Conservation (phyloP, 768 basidiomycete species). For the Postia placenta region DNA sequence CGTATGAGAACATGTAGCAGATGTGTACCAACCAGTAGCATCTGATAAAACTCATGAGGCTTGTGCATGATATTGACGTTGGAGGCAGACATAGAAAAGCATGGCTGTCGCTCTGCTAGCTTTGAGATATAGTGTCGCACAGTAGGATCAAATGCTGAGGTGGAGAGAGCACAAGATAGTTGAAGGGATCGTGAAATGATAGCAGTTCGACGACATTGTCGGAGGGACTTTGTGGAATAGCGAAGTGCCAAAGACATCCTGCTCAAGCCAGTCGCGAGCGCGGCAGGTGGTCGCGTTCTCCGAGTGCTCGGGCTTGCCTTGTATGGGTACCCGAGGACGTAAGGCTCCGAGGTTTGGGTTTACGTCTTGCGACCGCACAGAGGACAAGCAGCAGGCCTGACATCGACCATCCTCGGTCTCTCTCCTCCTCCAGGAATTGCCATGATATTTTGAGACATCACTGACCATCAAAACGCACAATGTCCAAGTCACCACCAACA, state of each 20-base stretch:
- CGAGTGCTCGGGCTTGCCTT: background rate
- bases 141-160: conserved; percentile 15
- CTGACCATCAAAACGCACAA: background rate
- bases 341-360: background rate
- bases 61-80: conserved; percentile 20
- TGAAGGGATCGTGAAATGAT: conserved; percentile 1
- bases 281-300: too few species aligned
- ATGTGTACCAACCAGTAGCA: conserved; percentile 18
- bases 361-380: conserved; percentile 3
- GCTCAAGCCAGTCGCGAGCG: conserved; percentile 1
- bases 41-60: conserved; percentile 20
- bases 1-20: background rate
- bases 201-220: background rate
- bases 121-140: conserved; percentile 18
- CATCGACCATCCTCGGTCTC: background rate
- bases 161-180: conserved; percentile 10
- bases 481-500: conserved; percentile 5
- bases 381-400: background rate
- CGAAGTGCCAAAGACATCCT: conserved; percentile 1
- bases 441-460: background rate
- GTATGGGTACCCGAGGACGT: background rate
- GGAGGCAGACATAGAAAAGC: conserved; percentile 19
- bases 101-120: conserved; percentile 23
- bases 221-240: conserved; percentile 2
- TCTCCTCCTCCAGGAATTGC: background rate